phyloP scores from a whole-genome alignment of 768 basidiomycete species.

The Termitomyces sp. region DNA sequence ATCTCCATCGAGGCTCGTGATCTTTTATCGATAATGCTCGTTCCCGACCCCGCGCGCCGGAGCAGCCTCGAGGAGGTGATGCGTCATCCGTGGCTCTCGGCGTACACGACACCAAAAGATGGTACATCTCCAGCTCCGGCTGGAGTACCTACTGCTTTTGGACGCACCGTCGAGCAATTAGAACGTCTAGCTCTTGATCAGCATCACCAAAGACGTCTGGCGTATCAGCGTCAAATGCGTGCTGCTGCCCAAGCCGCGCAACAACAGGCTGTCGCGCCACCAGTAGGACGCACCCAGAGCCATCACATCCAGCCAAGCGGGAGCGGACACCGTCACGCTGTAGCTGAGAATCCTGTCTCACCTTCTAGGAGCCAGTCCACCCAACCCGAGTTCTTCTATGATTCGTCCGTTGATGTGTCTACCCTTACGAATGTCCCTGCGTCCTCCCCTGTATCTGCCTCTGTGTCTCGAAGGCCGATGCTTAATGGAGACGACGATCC shows the following conservation, averaged over 20 bases:
- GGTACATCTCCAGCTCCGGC: slow-evolving; percentile 11
- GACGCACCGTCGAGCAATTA: slow-evolving; percentile 67
- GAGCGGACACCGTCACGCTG: slow-evolving; percentile 18
- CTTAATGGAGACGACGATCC: slow-evolving; percentile 61
- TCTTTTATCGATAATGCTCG: slow-evolving; percentile 87
- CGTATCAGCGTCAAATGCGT: slow-evolving; percentile 78
- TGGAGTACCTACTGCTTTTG: slow-evolving; percentile 44
- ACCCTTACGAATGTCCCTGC: slow-evolving; percentile 20
- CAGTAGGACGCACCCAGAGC: slow-evolving; percentile 43
- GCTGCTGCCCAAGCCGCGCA: slow-evolving; percentile 33
- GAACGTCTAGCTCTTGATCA: slow-evolving; percentile 79
- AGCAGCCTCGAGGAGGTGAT: slow-evolving; percentile 76
- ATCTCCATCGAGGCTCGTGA: slow-evolving; percentile 80
- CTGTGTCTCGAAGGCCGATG: slow-evolving; percentile 19
- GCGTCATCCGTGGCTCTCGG: slow-evolving; percentile 80
- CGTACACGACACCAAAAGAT: slow-evolving; percentile 40
- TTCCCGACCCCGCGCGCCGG: slow-evolving; percentile 81
- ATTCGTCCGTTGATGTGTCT: slow-evolving; percentile 61
- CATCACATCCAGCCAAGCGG: slow-evolving; percentile 43
- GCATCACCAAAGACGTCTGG: slow-evolving; percentile 76
- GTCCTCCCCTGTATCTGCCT: slow-evolving; percentile 21
- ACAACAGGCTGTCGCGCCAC: slow-evolving; percentile 15
- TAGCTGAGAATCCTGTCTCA: slow-evolving; percentile 19
- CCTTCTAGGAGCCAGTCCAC: slow-evolving; percentile 42
- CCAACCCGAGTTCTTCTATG: slow-evolving; percentile 73